Percentiles rank a stretch among this genome's conserved stretches.
Evolutionary conservation across 192 early-diverging fungal species (phyloP).

Genomic region (Jimgerdemannia flammicorona): DNA sequence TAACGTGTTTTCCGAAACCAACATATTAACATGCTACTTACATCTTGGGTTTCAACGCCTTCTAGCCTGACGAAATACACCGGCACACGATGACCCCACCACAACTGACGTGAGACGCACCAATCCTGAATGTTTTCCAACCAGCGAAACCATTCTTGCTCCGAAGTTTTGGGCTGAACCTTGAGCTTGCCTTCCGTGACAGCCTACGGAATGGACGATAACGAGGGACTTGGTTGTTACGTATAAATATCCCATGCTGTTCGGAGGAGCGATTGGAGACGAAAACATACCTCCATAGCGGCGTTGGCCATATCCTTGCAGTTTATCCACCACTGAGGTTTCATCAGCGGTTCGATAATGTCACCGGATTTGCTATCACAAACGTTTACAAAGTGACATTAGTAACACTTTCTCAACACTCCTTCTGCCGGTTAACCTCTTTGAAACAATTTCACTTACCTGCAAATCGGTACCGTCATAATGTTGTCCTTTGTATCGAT

Average conservation of each 20-base stretch:
- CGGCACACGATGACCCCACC: constrained; percentile 98
- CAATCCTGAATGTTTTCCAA: constrained; percentile 95
- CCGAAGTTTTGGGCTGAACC: constrained; percentile 80
- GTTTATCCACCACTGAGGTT: constrained; percentile 99
- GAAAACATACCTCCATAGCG: constrained; percentile 47
- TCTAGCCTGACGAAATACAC: constrained; percentile 90
- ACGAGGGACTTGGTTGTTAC: not conserved
- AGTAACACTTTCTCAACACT: no score
- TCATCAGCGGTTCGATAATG: constrained; percentile 96
- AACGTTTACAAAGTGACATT: not conserved
- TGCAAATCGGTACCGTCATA: constrained; percentile 91
- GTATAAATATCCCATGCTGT: not conserved
- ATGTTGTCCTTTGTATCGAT: constrained; percentile 83
- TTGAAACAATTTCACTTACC: constrained; percentile 20
- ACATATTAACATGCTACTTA: not conserved
- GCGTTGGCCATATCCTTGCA: constrained; percentile 83
- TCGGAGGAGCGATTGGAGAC: not conserved
- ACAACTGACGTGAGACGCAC: constrained; percentile 98
- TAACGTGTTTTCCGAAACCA: not conserved
- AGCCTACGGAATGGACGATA: constrained; percentile 32
- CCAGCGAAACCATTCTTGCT: constrained; percentile 97
- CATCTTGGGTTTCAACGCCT: constrained; percentile 46
- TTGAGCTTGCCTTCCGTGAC: constrained; percentile 77
- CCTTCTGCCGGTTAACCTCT: no score
- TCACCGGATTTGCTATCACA: constrained; percentile 68